Evolutionary conservation across 1,139 yeast species (phyloP), one percentile per base, ranked within the genome.

Genomic region (Nadsonia commutata): DNA sequence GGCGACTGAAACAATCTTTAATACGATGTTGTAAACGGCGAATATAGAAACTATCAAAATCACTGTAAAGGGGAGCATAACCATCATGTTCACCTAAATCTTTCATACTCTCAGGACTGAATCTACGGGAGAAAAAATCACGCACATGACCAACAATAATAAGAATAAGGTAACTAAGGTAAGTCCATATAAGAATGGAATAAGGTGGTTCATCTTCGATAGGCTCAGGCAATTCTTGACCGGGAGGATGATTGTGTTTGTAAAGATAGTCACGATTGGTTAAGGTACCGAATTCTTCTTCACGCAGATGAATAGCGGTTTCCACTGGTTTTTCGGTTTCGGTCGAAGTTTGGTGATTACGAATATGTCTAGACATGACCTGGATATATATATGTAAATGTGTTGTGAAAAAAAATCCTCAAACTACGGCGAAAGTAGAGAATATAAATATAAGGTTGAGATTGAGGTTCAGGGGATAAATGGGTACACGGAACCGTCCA

Each of bases 1-100:
- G 96, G 59, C 96, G 77, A 3, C 94, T 85, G 63, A 90, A 90
- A 62, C 96, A 86, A 62, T 90, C 97, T 57, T 83, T 95, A 50
- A 90, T 75, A 63, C 95, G 81, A 51, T 74, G 75, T 60, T 93
- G 88, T 69, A 90, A 72, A 55, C 97, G 78, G 56, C 99, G 80
- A 39, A 88, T 81, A 61, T 88, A 90, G 59, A 90, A 93, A 52
- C 84, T 78, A 62, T 90, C 99, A 60, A 90, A 88, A 41, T 86
- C 93, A 40, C 93, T 83, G 55, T 81, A 83, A 81, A 95, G 80
- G 36, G 99, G 97, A 31, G 98, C 97, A 57, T 84, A 80, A 1
- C 99, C 99, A 58, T 90, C 78, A 49, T 72, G 70, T 57, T 83
- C 93, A 43, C 80, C 66, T 48, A 88, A 70, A 53, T 83, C 80